Conservation (phyloP, 2,329 filamentous ascomycete genomes). For the Huntiella abstrusa region DNA sequence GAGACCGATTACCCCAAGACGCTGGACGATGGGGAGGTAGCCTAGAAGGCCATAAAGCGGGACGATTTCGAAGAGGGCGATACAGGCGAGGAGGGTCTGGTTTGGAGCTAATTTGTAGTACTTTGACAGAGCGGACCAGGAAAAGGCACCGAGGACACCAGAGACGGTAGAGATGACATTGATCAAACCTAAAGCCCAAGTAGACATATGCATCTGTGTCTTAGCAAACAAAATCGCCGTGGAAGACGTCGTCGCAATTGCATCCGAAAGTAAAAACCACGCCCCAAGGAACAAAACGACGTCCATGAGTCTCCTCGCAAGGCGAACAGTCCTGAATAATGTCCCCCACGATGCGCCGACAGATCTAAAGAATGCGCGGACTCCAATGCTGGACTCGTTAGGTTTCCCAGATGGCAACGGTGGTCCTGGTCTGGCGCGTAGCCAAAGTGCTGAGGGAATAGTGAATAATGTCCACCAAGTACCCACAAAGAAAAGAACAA, state of each 20-base stretch:
- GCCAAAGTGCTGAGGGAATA: conserved; percentile 70
- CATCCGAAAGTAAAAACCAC: conserved; percentile 91
- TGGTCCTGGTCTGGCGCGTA: conserved; percentile 75
- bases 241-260: conserved; percentile 82
- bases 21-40: conserved; percentile 61
- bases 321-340: conserved; percentile 58
- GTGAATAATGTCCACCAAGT: conserved; percentile 89
- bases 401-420: conserved; percentile 35
- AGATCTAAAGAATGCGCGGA: conserved; percentile 34
- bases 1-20: conserved; percentile 62
- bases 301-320: conserved; percentile 54
- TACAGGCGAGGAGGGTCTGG: conserved; percentile 84
- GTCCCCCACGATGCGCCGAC: conserved; percentile 72
- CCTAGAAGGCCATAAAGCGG: conserved; percentile 80
- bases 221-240: conserved; percentile 94
- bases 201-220: conserved; percentile 75
- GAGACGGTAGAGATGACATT: conserved; percentile 77
- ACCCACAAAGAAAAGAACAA: conserved; percentile 75
- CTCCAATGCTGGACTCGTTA: conserved; percentile 14
- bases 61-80: conserved; percentile 77
- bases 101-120: conserved; percentile 52
- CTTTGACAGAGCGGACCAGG: conserved; percentile 66
- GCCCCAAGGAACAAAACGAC: conserved; percentile 63
- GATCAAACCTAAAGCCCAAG: conserved; percentile 75
- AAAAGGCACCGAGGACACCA: conserved; percentile 74